A percentile compares a stretch with the other conserved stretches of the same genome.
Conservation (phyloP, 2,329 filamentous ascomycete genomes). For the Talaromyces verruculosus region DNA sequence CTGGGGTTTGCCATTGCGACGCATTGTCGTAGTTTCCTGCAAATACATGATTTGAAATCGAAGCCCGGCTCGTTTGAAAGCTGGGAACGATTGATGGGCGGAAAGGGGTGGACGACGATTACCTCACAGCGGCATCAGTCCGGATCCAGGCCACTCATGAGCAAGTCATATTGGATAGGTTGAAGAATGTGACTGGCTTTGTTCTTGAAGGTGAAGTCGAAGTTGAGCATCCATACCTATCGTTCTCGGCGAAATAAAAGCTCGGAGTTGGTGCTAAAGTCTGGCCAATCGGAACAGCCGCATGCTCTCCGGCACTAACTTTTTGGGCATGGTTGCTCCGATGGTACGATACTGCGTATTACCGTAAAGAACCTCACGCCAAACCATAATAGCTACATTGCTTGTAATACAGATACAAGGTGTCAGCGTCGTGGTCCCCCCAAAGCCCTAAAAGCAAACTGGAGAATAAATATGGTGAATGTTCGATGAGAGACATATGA, state of each 20-base stretch:
- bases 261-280: not conserved
- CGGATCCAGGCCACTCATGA: not conserved
- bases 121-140: not conserved
- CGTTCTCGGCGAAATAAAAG: conserved; percentile 5
- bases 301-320: not conserved
- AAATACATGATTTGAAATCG: conserved; percentile 7
- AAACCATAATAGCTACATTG: not conserved
- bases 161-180: no score
- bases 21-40: conserved; percentile 26
- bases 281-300: not conserved
- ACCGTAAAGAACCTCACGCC: not conserved
- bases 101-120: not conserved
- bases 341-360: not conserved
- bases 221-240: not conserved
- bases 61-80: not conserved
- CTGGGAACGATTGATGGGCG: not conserved
- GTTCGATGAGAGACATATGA: not conserved
- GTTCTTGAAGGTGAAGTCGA: not conserved
- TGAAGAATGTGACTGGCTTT: not conserved
- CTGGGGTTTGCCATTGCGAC: conserved; percentile 39
- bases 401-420: not conserved
- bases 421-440: not conserved
- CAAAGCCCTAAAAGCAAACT: not conserved
- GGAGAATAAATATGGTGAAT: not conserved
- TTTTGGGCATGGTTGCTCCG: not conserved